phyloP scores from a whole-genome alignment of 2,329 filamentous ascomycete genomes.

The Penicillium sp. region DNA sequence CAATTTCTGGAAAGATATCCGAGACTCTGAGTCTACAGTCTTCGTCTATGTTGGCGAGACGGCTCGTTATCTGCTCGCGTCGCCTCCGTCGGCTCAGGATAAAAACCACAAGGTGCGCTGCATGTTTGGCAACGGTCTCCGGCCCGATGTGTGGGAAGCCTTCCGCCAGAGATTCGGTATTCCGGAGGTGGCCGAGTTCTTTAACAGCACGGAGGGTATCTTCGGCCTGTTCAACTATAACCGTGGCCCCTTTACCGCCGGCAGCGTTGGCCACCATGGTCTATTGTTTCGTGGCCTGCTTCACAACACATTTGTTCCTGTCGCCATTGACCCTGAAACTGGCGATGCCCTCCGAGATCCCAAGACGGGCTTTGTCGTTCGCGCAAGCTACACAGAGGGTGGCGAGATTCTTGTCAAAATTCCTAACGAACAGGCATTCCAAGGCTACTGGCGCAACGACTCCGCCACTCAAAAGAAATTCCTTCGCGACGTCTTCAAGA shows the following conservation, averaged over 20 bases:
- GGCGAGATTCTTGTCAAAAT: constrained; percentile 70
- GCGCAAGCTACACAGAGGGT: constrained; percentile 60
- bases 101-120: constrained; percentile 43
- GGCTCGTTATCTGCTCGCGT: constrained; percentile 65
- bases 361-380: constrained; percentile 61
- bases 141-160: constrained; percentile 47
- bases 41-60: constrained; percentile 78
- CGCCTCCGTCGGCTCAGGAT: constrained; percentile 49
- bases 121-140: constrained; percentile 48
- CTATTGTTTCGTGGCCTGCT: constrained; percentile 52
- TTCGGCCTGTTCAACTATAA: constrained; percentile 58
- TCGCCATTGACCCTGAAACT: constrained; percentile 63
- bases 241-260: constrained; percentile 57
- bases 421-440: constrained; percentile 54
- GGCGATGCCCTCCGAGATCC: constrained; percentile 62
- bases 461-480: constrained; percentile 64
- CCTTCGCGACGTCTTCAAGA: constrained; percentile 58
- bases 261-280: constrained; percentile 67
- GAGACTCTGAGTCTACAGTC: constrained; percentile 61
- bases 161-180: constrained; percentile 52
- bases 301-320: constrained; percentile 57
- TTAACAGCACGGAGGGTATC: constrained; percentile 70
- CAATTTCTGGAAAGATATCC: constrained; percentile 67
- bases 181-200: constrained; percentile 63
- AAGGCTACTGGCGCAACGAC: constrained; percentile 65